phyloP scores from a whole-genome alignment of 495 filamentous ascomycete species.

The Aspergillus asperescens region DNA sequence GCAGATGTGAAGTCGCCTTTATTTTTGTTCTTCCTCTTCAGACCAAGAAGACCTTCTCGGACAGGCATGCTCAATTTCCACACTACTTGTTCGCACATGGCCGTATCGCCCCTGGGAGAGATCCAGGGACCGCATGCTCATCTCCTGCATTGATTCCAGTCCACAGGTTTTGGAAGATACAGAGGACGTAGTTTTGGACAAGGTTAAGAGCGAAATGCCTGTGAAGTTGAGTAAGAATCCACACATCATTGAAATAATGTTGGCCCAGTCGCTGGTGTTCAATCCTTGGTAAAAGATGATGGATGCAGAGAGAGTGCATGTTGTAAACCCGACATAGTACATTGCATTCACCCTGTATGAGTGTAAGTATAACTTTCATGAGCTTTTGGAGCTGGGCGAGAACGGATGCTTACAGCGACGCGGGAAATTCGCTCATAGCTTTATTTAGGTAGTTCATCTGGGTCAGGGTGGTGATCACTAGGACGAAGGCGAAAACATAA shows the following conservation, averaged over 20 bases:
- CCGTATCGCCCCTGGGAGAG: slow-evolving; percentile 5
- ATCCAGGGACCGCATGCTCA: slow-evolving; percentile 5
- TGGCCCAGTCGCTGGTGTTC: slow-evolving; percentile 89
- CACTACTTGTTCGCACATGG: slow-evolving; percentile 1
- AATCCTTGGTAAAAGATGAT: slow-evolving; percentile 97
- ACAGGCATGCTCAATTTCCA: neutral
- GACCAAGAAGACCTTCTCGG: neutral
- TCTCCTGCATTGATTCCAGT: neutral
- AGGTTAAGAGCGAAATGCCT: slow-evolving; percentile 93
- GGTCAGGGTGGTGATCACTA: slow-evolving; percentile 84
- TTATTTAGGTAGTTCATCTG: slow-evolving; percentile 99
- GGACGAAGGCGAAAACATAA: slow-evolving; percentile 93
- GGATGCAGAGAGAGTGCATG: slow-evolving; percentile 88
- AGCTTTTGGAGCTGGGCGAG: slow-evolving; percentile 14
- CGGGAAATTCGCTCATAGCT: slow-evolving; percentile 94
- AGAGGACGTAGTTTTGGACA: slow-evolving; percentile 45
- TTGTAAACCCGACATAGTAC: slow-evolving; percentile 98
- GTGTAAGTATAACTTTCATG: slow-evolving; percentile 15
- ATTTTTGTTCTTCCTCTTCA: neutral
- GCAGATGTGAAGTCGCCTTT: too few relatives aligned
- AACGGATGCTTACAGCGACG: slow-evolving; percentile 71
- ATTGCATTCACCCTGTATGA: slow-evolving; percentile 84
- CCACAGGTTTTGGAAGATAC: neutral
- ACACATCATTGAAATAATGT: slow-evolving; percentile 85
- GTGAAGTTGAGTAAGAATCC: slow-evolving; percentile 96